Base-by-base conservation (phyloP, 371 early-diverging fungal species). In the Mucor velutinosus region DNA sequence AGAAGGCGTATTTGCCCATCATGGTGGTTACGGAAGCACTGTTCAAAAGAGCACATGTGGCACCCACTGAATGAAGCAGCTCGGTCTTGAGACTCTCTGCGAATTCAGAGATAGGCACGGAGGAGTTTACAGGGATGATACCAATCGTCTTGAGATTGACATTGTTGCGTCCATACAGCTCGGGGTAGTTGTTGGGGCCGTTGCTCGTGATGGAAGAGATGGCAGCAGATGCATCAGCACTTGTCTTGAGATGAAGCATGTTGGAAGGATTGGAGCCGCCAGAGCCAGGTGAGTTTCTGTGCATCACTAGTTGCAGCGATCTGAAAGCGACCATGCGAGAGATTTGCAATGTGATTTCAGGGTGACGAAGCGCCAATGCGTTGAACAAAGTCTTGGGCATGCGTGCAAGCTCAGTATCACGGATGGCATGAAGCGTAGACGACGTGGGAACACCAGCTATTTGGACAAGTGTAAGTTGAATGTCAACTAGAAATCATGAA, bases 381-480 rank as follows among this genome's bases (percentile, higher is more conserved):
- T 94, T 92, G 78, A 99, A 97, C 45, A 99, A 82, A 0, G 95
- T 93, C 62, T 93, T 94, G 1, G 99, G 99, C 86, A 99, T 91
- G n/a, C 95, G 86, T 14, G 96, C 96, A 12, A 98, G 84, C 75
- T 99, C 98, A 1, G 97, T 90, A 74, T 98, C 98, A 49, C 99
- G 93, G 67, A 99, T 99, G 7, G 99, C 98, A 71, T 98, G 97
- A 15, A 98, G 83, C 4, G 95, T 97, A n/a, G 90, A 88, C n/a
- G 90, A 86, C 49, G 95, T 88, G 0, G 89, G 87, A 7, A 86
- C 80, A 62, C 87, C 92, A 71, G 92, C 85, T 80, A 69, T 14
- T 25, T 32, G 49, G 57, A 23, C 1, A 3, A 49, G 12, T 41
- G 41, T 55, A 43, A 58, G 58, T 37, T 33, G 61, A 59, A 25